These are phyloP conservation scores for Cyberlindnera xylosilytica DNA, from an alignment of 805 yeast species.

Conservation along the genomic window DNA sequence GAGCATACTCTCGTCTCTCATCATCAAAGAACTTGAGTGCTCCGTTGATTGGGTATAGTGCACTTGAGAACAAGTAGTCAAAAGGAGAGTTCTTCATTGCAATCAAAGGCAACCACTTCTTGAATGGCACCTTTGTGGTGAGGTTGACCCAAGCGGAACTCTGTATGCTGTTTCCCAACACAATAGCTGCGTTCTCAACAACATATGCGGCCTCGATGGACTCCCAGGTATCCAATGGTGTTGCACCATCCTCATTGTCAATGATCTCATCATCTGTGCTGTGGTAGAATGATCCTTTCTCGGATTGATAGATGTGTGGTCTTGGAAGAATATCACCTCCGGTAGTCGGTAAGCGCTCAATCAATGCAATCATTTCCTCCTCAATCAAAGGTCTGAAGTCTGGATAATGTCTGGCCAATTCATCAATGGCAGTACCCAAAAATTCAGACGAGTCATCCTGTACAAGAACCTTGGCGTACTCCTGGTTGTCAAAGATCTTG, in stretches of 20 bases:
- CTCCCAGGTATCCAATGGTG: constrained; percentile 52
- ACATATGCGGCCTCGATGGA: constrained; percentile 40
- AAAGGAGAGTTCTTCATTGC: constrained; percentile 54
- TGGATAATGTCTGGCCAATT: constrained; percentile 80
- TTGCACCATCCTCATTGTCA: constrained; percentile 39
- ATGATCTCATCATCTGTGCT: constrained; percentile 39
- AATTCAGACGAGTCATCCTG: constrained; percentile 49
- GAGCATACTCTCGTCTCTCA: constrained; percentile 47
- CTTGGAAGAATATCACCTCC: constrained; percentile 36
- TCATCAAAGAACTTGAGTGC: constrained; percentile 57
- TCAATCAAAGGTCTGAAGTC: constrained; percentile 59
- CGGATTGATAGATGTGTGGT: constrained; percentile 42
- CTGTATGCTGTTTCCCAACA: constrained; percentile 47
- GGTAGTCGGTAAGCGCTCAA: constrained; percentile 40
- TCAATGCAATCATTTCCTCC: constrained; percentile 42
- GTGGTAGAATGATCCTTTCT: constrained; percentile 39
- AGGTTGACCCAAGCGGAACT: constrained; percentile 29
- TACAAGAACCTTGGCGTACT: constrained; percentile 52
- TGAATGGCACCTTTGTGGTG: constrained; percentile 34
- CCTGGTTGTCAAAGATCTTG: constrained; percentile 47
- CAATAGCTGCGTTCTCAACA: constrained; percentile 44
- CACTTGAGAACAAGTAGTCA: constrained; percentile 56
- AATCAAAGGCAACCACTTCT: constrained; percentile 47
- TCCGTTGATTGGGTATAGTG: constrained; percentile 49
- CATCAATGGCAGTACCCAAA: constrained; percentile 72